Base-by-base conservation (phyloP, 148 eudicot genomes). In the Rhododendron simsii region DNA sequence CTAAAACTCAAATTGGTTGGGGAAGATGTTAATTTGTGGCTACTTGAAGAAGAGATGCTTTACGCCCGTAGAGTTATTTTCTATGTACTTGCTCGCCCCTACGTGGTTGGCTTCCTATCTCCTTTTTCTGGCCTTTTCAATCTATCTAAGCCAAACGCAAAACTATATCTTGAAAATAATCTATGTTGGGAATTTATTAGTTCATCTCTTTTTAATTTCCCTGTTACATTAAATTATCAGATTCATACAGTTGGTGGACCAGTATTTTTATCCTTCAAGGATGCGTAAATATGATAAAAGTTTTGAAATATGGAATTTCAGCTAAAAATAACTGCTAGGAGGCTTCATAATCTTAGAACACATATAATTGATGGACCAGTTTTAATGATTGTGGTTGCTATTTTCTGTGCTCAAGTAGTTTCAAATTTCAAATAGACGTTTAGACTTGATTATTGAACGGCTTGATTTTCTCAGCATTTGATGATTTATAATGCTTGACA, bases 81-180 rank as follows among this genome's bases (percentile, higher is more conserved):
- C 33, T 53, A 53, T 5, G 13, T 51, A 5, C 41, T 51, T 51
- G 65, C 65, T 80, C 26, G 11, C 26, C 82, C 23, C 44, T 23
- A 5, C 30, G 1, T 2, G 20, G 37, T 12, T 78, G 55, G 35
- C 35, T 53, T n/a, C 35, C 59, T 3, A 26, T n/a, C 30, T 51
- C 59, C 82, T 48, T 79, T 78, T 79, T 78, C n/a, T 75, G 51
- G 82, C 61, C 55, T 53, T 50, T 80, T 30, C 81, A 35, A 21
- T 21, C 53, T 50, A 50, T 51, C 83, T 80, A 16, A 48, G 28
- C 65, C 12, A 2, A 80, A 53, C 9, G 16, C 30, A 79, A 44
- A 41, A 79, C 57, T n/a, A 1, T 47, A 28, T 48, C 33, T 41
- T 53, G 21, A 28, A 78, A n/a, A 80, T 12, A 28, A 51, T 51